A percentile compares a stretch with the other conserved stretches of the same genome.
phyloP scores from a whole-genome alignment of 2,329 filamentous ascomycete genomes.

The Coleophoma crateriformis region DNA sequence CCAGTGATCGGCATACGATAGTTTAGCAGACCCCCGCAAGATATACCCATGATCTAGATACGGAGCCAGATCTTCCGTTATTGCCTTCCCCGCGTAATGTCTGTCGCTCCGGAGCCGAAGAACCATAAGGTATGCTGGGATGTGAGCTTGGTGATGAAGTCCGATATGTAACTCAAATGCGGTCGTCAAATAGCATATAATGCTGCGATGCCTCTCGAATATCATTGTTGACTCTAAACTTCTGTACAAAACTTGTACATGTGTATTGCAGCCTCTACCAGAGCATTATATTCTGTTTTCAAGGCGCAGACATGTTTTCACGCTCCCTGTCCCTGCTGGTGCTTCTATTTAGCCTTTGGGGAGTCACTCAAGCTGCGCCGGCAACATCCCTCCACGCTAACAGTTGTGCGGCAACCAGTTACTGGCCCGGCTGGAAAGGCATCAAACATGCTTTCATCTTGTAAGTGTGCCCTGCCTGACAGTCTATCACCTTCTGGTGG shows the following conservation, averaged over 20 bases:
- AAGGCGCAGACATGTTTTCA: neutral
- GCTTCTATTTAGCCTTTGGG: neutral
- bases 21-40: no score
- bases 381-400: neutral
- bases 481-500: neutral
- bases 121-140: no score
- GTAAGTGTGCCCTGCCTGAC: conserved; percentile 21
- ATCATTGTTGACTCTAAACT: neutral
- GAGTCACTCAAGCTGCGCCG: neutral
- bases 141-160: no score
- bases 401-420: conserved; percentile 17
- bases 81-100: no score
- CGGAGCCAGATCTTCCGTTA: no score
- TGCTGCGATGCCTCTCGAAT: no score
- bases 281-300: neutral
- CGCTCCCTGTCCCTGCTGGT: neutral
- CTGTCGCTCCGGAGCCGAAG: no score
- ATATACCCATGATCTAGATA: no score
- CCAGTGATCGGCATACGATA: neutral
- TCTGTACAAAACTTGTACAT: neutral
- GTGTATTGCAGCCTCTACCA: neutral
- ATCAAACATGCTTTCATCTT: conserved; percentile 37
- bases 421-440: conserved; percentile 30
- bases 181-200: no score
- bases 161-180: no score